phyloP scores from a whole-genome alignment of 352 stramenopile species.

The Globisporangium mamillatum region DNA sequence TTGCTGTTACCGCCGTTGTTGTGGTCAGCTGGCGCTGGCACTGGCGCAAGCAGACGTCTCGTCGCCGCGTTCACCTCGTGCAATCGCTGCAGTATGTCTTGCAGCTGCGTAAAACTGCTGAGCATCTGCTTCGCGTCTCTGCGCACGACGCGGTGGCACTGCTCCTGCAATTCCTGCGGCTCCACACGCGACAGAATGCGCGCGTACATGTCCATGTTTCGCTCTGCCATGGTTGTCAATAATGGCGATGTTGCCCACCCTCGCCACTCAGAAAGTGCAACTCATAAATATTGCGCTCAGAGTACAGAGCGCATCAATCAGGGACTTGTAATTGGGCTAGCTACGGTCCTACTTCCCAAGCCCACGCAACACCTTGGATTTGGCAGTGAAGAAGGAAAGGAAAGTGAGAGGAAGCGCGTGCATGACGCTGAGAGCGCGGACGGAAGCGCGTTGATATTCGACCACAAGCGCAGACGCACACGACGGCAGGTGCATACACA shows the following conservation, averaged over 20 bases:
- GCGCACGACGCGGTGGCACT: conserved; percentile 18
- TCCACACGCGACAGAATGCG: conserved; percentile 32
- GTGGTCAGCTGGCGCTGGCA: neutral
- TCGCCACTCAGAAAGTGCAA: neutral
- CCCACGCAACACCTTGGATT: neutral
- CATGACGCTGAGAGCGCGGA: neutral
- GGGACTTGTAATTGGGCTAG: neutral
- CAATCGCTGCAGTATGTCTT: conserved; percentile 19
- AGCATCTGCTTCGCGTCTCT: conserved; percentile 17
- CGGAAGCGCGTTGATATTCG: neutral
- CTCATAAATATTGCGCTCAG: neutral
- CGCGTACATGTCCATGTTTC: conserved; percentile 22
- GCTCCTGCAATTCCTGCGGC: conserved; percentile 19
- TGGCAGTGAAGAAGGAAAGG: neutral
- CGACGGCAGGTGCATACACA: neutral
- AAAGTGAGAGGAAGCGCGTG: conserved; percentile 2
- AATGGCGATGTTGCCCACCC: neutral
- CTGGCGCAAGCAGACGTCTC: conserved; percentile 17
- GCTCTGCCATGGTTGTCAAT: neutral
- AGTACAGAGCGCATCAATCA: neutral
- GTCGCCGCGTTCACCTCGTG: conserved; percentile 27
- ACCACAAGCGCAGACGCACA: neutral
- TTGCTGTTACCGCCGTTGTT: neutral
- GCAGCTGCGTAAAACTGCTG: conserved; percentile 11
- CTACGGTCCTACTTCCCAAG: neutral